Evolutionary conservation across 768 basidiomycete genomes (phyloP), one percentile per base, ranked within the genome.

Genomic region (Solioccasus polychromus): DNA sequence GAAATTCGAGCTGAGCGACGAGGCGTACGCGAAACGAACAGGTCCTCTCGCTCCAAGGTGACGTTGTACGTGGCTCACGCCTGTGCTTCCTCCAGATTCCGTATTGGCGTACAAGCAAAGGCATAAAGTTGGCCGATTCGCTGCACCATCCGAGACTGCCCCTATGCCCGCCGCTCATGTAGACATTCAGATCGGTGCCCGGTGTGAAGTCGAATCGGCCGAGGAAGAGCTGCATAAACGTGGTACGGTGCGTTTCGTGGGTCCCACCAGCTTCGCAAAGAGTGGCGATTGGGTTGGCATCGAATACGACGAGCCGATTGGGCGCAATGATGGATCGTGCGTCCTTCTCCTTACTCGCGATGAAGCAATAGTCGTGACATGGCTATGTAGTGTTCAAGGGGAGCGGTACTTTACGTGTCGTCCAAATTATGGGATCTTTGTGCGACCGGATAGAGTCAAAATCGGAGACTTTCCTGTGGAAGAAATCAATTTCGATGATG

Each of bases 281-380:
- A 61, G 66, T 4, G 80, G 85, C 0, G 66, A 80, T 1, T 98
- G 94, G 94, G 78, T 97, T 1, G 95, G 95, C 0, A 74, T 98
- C 17, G 91, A 95, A 63, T 90, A 93, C 59, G 95, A 98, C 60
- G 95, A 98, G 57, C 94, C 95, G 3, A 75, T 91, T 19, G 95
- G 95, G 10, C 97, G 94, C 71, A 93, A 94, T 51, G 88, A 97
- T 63, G 95, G 95, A 55, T 84, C 83, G 93, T 95, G 61, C 69
- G 92, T 82, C 8, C 14, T 34, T 5, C 20, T 5, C 30, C 29
- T 32, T 32, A 45, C 42, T 17, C 3, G 23, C 35, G 8, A 18
- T 11, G 24, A 39, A 30, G 22, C 35, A 22, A 10, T 15, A 31
- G 23, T 1, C n/a, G 18, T 15, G 5, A 35, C n/a, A 4, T 31